Evolutionary conservation across 495 filamentous ascomycete genomes (phyloP), one percentile per base, ranked within the genome.

Genomic region (Melanomma pulvis-pyrius): DNA sequence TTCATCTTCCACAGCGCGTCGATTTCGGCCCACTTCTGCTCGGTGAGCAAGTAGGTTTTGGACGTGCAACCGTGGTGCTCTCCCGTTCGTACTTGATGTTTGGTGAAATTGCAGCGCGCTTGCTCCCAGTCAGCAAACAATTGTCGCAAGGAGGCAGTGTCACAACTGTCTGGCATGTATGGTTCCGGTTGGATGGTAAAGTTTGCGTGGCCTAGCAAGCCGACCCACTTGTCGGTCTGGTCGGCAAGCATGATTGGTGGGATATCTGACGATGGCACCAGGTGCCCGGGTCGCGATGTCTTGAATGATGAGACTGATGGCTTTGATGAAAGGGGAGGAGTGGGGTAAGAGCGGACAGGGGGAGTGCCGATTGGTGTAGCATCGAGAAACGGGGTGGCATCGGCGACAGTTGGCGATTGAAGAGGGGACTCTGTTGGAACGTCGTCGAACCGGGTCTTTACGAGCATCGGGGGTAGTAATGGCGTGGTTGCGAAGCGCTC

Each of bases 41-140:
- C 85, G 1, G 92, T 96, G 49, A 92, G 81, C 39, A 82, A 84
- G 77, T 92, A 93, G 53, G 87, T 93, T 73, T 89, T 92, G 11
- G 91, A 94, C 0, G 90, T 94, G 2, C 83, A 76, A 21, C 92
- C 91, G 74, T 92, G 94, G 74, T 97, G 90, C 72, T 96, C 92
- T 53, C 88, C 88, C 0, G 88, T 94, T 39, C 92, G 89, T 11
- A 90, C 88, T 1, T 92, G 85, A 70, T 96, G 92, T 71, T 89
- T 90, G 69, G 87, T 87, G 75, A 89, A 96, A 71, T 93, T 92
- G 71, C 84, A 84, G 41, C 91, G 82, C 8, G 92, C 92, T 12
- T 83, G 76, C 70, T 93, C 87, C 92, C 92, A 96, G 66, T 94
- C 86, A 17, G 83, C 79, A 24, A 90, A 87, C 56, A 97, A 78